Base-by-base conservation (phyloP, 1,284 basidiomycete species). In the Fomitopsis schrenkii region DNA sequence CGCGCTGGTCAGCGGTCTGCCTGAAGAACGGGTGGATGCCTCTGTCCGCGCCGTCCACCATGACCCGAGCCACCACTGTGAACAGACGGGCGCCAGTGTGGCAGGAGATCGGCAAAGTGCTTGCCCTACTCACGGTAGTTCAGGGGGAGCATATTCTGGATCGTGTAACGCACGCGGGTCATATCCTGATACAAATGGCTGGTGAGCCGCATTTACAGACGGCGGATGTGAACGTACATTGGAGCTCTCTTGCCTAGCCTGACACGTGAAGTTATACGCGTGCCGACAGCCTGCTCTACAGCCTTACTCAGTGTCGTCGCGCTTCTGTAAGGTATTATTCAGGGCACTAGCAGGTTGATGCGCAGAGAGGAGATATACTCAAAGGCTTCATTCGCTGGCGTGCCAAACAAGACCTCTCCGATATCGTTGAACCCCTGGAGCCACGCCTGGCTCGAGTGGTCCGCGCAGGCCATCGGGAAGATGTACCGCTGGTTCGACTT, bases 361-460 rank as follows among this genome's bases (percentile, higher is more conserved):
- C 19, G 38, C 17, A 28, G 33, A 28, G 17, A 22, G 22, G 38
- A 6, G 22, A 74, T 76, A 55, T 59, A 88, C 40, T 81, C 80
- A 62, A 91, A 77, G 36, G 98, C 76, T 48, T 97, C 89, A 70
- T 95, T 87, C 14, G 95, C 97, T 19, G 85, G 77, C 78, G 87
- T 88, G 38, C 87, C 91, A 65, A 99, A 87, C 14, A 98, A 76
- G 22, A 80, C 77, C 62, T 87, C 75, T 2, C 95, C 97, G 35
- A 92, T 86, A 15, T 99, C 97, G 74, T 99, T 98, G 81, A 99
- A 99, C 1, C 93, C 95, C 62, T 93, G 93, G 46, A 98, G 78
- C 97, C 97, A 99, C 30, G 90, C 84, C 72, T 95, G 92, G 22
- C 88, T 90, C 17, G 94, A 91, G 76, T 90, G 84, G 75, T 99